Evolutionary conservation across 108 stramenopile species (phyloP).

Genomic region (Seminavis robusta): DNA sequence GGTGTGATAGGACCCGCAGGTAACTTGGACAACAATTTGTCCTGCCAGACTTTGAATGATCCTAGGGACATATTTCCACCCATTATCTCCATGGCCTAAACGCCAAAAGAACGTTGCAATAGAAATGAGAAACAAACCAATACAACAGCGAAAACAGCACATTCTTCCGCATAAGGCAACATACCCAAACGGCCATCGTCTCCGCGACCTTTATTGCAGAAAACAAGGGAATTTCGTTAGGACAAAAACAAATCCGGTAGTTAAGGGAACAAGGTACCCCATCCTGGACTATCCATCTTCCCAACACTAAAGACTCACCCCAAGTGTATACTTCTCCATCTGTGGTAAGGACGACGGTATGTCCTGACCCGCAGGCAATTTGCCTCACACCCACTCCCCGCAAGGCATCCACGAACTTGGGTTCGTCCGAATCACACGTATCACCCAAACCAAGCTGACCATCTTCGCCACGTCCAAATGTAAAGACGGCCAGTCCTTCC

Average conservation of each 20-base stretch:
- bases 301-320: slow-evolving; percentile 42
- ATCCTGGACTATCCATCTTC: background rate
- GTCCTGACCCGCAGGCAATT: slow-evolving; percentile 92
- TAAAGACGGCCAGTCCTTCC: slow-evolving; percentile 69
- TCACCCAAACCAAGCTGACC: slow-evolving; percentile 42
- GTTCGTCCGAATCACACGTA: slow-evolving; percentile 81
- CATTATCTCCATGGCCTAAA: slow-evolving; percentile 94
- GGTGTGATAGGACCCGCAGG: slow-evolving; percentile 93
- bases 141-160: no score
- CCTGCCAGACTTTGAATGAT: slow-evolving; percentile 77
- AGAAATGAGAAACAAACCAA: no score
- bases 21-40: slow-evolving; percentile 81
- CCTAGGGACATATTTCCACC: slow-evolving; percentile 95
- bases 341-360: slow-evolving; percentile 88
- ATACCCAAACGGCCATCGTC: slow-evolving; percentile 90
- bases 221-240: background rate
- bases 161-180: no score
- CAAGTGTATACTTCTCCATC: slow-evolving; percentile 96
- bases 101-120: no score
- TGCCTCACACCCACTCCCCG: slow-evolving; percentile 87
- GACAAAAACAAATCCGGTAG: background rate
- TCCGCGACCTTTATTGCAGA: slow-evolving; percentile 39
- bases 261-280: background rate
- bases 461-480: slow-evolving; percentile 91
- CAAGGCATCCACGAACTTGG: slow-evolving; percentile 88